phyloP scores from a whole-genome alignment of 2,329 filamentous ascomycete genomes.

The Reticulascus tulasneorum region DNA sequence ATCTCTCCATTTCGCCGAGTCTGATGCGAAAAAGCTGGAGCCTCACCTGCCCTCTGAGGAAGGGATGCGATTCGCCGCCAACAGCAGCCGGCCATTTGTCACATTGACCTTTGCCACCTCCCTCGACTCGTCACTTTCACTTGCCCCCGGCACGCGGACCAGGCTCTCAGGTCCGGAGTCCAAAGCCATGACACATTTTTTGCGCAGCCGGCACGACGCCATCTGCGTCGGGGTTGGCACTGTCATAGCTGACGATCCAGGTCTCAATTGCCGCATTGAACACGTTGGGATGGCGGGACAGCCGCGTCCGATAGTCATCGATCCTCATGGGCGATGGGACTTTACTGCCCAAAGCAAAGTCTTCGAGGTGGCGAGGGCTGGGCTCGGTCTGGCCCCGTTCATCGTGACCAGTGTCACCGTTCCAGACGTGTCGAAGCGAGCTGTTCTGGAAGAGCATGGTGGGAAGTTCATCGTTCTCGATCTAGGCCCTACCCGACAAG shows the following conservation, averaged over 20 bases:
- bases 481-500: neutral
- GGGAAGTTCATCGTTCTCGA: conserved; percentile 47
- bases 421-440: conserved; percentile 34
- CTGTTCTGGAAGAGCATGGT: conserved; percentile 43
- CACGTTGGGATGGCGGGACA: conserved; percentile 54
- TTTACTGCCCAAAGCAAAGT: conserved; percentile 59
- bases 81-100: conserved; percentile 42
- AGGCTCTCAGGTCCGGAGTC: conserved; percentile 76
- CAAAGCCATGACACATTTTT: conserved; percentile 90
- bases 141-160: conserved; percentile 77
- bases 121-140: conserved; percentile 75
- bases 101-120: conserved; percentile 91
- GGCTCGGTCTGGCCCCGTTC: conserved; percentile 69
- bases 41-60: conserved; percentile 21
- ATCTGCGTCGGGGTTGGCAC: conserved; percentile 85
- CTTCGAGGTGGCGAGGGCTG: conserved; percentile 57
- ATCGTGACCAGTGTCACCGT: conserved; percentile 53
- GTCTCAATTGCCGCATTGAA: conserved; percentile 74
- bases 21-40: conserved; percentile 23
- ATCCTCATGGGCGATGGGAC: conserved; percentile 73
- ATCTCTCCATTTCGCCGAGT: conserved; percentile 14
- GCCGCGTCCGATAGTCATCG: conserved; percentile 77
- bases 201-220: conserved; percentile 76
- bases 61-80: conserved; percentile 4
- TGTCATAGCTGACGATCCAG: conserved; percentile 78